Base-by-base conservation (phyloP, 192 early-diverging fungal genomes). In the Linnemannia schmuckeri region DNA sequence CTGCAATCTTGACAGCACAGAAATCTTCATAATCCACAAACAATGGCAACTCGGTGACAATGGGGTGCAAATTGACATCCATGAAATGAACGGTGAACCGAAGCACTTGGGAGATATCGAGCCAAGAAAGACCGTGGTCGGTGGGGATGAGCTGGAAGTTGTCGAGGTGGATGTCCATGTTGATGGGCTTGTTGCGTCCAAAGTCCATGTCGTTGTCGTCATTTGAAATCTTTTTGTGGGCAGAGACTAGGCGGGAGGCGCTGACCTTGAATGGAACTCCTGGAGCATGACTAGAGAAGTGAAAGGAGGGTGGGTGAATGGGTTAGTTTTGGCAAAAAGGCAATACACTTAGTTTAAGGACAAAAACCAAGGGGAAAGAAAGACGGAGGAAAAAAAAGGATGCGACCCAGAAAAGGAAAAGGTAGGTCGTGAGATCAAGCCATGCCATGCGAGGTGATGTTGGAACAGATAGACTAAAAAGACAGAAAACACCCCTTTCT, bases 61-160 rank as follows among this genome's bases (percentile, higher is more conserved):
- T 71, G 15, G 85, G 76, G 2, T 66, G 33, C 6, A 87, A 18
- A 37, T 75, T 75, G 35, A 78, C 76, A 55, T 87, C 80, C 85
- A 87, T 81, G 37, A 87, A 87, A 27, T 78, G 76, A 18, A 81
- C 71, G 0, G 79, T 87, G 63, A 73, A 81, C 7, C 72, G 70
- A 13, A 87, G 24, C 0, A 75, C 54, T n/a, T 87, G 85, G 8
- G 80, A 81, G 71, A 87, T 81, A n/a, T 77, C 47, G 27, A 87
- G 71, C 85, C 85, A 87, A 35, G 42, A 41, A 18, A 87, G 44
- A 15, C 76, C 75, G 4, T 54, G 70, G 38, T 87, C 85, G 8
- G 85, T 78, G 49, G 85, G 85, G 66, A 87, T 81, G 33, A 87
- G 37, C 30, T 87, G 80, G 40, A 74, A 52, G 76, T 87, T 81